Evolutionary conservation across 2,329 filamentous ascomycete genomes (phyloP), one percentile per base, ranked within the genome.

Genomic region (Stemphylium beticola): DNA sequence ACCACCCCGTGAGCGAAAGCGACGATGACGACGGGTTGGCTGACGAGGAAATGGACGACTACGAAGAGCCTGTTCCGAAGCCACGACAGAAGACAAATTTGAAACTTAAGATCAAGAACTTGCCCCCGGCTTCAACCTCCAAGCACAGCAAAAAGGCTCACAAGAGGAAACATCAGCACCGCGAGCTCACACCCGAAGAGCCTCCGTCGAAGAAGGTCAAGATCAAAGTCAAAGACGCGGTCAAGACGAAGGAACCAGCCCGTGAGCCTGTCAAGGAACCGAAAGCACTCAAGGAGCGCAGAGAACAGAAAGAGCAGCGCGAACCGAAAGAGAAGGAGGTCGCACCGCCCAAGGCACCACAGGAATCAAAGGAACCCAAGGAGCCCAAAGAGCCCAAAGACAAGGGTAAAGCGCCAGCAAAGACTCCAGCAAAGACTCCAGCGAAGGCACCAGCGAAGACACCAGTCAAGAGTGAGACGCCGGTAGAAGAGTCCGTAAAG

Each of bases 41-140:
- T 2, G 70, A 69, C n/a, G 66, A 69, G 10, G 71, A 70, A 24
- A 53, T 68, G 59, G 78, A 78, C 3, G 76, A 76, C 6, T 74
- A 77, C 29, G 71, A 78, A 14, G 78, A 78, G 31, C 70, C 67
- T 42, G 66, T 56, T 20, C 65, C 66, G 8, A 61, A 64, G 18
- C 60, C 55, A 26, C 64, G 55, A 41, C 66, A 64, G 24, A 73
- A 68, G 49, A 68, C 65, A 14, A 71, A 51, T 26, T 54, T 68
- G 18, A 74, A 71, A 54, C 39, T 73, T 42, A 74, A 73, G 24
- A 57, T 73, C 15, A 74, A 71, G 49, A 53, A 61, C 29, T 49
- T 58, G n/a, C 52, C 53, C 33, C 55, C 52, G 15, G 49, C 47
- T 15, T 56, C 63, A 4, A 48, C 60, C 17, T 49, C 56, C 4